phyloP scores from a whole-genome alignment of 129 eudicot species.

The Flaveria trinervia region DNA sequence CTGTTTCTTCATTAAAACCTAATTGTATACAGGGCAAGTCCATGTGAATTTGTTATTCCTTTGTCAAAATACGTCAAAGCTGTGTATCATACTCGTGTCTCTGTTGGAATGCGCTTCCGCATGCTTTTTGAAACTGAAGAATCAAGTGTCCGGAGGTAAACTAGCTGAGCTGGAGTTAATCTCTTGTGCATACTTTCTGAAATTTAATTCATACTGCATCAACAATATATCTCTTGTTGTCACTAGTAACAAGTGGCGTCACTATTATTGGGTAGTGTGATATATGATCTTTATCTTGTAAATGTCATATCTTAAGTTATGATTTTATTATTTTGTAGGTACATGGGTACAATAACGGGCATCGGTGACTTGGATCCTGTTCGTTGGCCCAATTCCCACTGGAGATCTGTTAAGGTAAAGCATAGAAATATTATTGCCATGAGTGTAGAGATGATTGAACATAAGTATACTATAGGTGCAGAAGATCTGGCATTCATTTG shows the following conservation, averaged over 20 bases:
- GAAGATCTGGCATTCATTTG: background rate
- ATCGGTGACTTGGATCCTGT: conserved; percentile 89
- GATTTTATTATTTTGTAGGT: conserved; percentile 46
- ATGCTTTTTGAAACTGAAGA: conserved; percentile 99
- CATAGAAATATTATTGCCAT: conserved; percentile 10
- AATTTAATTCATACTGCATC: background rate
- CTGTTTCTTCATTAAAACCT: conserved; percentile 19
- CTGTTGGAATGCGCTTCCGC: conserved; percentile 99
- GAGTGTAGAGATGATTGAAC: too few relatives aligned
- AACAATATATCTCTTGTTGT: background rate
- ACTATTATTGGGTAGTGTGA: conserved; percentile 4
- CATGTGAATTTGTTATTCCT: conserved; percentile 93
- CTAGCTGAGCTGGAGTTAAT: background rate
- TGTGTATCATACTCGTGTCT: conserved; percentile 93
- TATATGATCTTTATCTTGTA: conserved; percentile 4
- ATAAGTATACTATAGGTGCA: background rate
- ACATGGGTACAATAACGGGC: conserved; percentile 98
- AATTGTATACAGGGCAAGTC: conserved; percentile 74
- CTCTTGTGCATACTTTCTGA: background rate
- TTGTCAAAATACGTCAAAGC: conserved; percentile 93
- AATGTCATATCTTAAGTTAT: conserved; percentile 23
- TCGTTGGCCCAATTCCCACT: conserved; percentile 96
- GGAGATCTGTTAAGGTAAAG: conserved; percentile 96
- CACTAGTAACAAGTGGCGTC: background rate
- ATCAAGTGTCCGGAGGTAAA: conserved; percentile 95